Base-by-base conservation (phyloP, 371 early-diverging fungal species). In the Mucor plumbeus region DNA sequence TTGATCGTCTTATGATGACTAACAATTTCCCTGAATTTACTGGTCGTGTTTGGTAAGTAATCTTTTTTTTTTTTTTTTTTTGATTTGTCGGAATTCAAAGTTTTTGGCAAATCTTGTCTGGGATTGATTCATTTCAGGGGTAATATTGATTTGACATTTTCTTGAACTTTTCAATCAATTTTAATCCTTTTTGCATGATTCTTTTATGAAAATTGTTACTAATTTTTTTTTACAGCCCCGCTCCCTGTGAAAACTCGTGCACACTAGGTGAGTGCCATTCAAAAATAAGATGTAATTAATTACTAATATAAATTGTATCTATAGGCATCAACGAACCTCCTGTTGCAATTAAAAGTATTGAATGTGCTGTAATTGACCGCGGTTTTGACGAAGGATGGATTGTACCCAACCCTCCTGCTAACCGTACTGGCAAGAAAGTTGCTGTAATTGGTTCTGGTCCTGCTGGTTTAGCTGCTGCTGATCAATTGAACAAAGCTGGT, bases 1-100 rank as follows among this genome's bases (percentile, higher is more conserved):
- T 95, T 39, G 92, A 95, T 71, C 92, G 97, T 54, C 85, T 98
- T 40, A 78, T 94, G 75, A 90, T 95, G 87, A 98, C 99, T 68
- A 97, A 97, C 89, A 98, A 98, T 86, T 98, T 98, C 88, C 99
- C 99, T 50, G 94, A 94, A 79, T 94, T 94, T 71, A 93, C 93
- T 47, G 93, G 74, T 62, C 69, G 75, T 67, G 77, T 80, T 13
- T 73, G 67, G 68, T 67, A 72, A 71, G 70, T 56, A 44, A 19
- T 8, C 26, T 26, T 21, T 17, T 43, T 33, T 4, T 48, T n/a
- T 54, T 4, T 11, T 6, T 4, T 4, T 50, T 53, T 53, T 53
- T 53, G 0, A 50, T 21, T 10, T 50, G 50, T 21, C 44, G 44
- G 44, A 44, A 7, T 17, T 2, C 17, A 17, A 44, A 17, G 8